Evolutionary conservation across 495 filamentous ascomycete genomes (phyloP), one percentile per base, ranked within the genome.

Genomic region (Aspergillus nanangensis): DNA sequence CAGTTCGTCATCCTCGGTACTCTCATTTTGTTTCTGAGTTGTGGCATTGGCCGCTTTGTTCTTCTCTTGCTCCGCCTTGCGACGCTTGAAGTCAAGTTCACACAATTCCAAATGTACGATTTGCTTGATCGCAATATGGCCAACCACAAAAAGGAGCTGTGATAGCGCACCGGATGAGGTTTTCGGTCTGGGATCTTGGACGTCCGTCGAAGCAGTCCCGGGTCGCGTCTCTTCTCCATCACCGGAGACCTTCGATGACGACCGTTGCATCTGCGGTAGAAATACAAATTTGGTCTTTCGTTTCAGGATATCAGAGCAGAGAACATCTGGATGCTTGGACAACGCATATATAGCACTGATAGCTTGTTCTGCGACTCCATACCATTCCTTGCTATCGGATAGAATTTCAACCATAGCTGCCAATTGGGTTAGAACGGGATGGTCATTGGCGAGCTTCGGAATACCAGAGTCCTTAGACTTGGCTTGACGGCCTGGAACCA

Each of bases 31-130:
- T 36, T 66, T 65, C 3, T 70, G 61, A 4, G 71, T 56, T 8
- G 75, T 63, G 8, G 66, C 45, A 40, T 58, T 79, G 46, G 76
- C 77, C 46, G 73, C 71, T 69, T 85, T 84, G 36, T 73, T 84
- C 66, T 92, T 96, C 62, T 97, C 93, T 49, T 91, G 89, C 53
- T 95, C 93, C 11, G 86, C 88, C 68, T 97, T 99, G 44, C 90
- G 78, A 20, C 91, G 81, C 68, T 99, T 99, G 68, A 99, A 99
- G 63, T 99, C 93, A 29, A 91, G 78, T 59, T 99, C 93, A 65
- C 89, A 91, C 2, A 97, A 77, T 52, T 99, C 93, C n/a, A 99
- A 76, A 63, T 99, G 94, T n/a, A 99, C 93, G 48, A 97, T 99
- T 56, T 99, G 93, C 63, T 98, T 98, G 67, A 98, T 89, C 22